These are phyloP conservation scores for Penicillium roqueforti DNA, from an alignment of 495 filamentous ascomycete species.

Conservation along the genomic window DNA sequence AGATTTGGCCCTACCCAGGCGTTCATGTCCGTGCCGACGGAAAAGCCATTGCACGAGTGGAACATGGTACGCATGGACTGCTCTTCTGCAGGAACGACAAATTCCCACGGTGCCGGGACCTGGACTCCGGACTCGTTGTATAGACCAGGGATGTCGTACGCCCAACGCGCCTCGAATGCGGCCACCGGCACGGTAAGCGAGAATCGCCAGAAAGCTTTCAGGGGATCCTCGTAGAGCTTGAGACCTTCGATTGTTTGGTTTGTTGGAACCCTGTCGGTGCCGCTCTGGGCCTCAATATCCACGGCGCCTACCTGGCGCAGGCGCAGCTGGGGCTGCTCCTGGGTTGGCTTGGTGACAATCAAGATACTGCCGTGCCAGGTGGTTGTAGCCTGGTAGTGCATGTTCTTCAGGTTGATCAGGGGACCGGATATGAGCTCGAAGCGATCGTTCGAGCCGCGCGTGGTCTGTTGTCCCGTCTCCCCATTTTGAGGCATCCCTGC, in stretches of 20 bases:
- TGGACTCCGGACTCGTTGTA: slow-evolving; percentile 35
- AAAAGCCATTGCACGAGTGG: slow-evolving; percentile 95
- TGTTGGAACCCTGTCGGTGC: slow-evolving; percentile 5
- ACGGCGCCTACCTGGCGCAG: slow-evolving; percentile 46
- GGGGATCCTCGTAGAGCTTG: slow-evolving; percentile 74
- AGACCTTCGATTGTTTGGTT: slow-evolving; percentile 42
- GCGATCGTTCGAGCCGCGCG: slow-evolving; percentile 12
- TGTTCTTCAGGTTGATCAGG: slow-evolving; percentile 77
- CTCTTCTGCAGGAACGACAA: slow-evolving; percentile 69
- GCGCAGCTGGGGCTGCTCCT: slow-evolving; percentile 46
- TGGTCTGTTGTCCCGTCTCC: slow-evolving; percentile 6
- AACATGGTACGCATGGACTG: slow-evolving; percentile 96
- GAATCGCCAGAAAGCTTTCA: slow-evolving; percentile 81
- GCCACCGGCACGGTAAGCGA: slow-evolving; percentile 51
- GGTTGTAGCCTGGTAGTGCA: slow-evolving; percentile 55
- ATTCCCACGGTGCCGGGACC: slow-evolving; percentile 45
- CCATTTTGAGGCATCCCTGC: slow-evolving; percentile 19
- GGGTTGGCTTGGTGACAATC: slow-evolving; percentile 67
- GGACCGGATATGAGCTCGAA: slow-evolving; percentile 65
- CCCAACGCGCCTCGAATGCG: slow-evolving; percentile 45
- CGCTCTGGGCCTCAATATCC: slow-evolving; percentile 9
- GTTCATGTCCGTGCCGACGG: slow-evolving; percentile 83
- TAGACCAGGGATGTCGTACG: slow-evolving; percentile 44
- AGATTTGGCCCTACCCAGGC: slow-evolving; percentile 76
- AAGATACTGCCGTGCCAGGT: slow-evolving; percentile 81